Evolutionary conservation across 1,284 basidiomycete genomes (phyloP).

Genomic region (Agroathelia rolfsii): DNA sequence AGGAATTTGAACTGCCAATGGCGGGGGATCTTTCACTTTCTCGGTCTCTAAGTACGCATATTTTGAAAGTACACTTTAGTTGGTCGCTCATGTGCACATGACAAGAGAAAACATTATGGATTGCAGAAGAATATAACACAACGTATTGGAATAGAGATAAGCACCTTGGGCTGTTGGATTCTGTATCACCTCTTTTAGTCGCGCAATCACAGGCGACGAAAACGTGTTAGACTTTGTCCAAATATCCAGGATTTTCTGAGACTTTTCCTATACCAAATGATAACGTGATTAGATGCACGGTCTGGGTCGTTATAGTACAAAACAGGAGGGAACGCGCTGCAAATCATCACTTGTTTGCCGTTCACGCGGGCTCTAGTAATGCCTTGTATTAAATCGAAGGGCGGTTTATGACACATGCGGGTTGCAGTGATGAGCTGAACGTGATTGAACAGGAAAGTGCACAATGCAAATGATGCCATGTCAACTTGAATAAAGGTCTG

Average conservation of each 20-base stretch:
- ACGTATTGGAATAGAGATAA: conserved; percentile 52
- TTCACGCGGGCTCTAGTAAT: too few species aligned
- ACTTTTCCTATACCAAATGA: conserved; percentile 69
- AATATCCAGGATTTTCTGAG: conserved; percentile 90
- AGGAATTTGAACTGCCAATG: conserved; percentile 92
- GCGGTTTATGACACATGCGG: too few species aligned
- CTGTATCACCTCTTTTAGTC: conserved; percentile 55
- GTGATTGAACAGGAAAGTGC: too few species aligned
- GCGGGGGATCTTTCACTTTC: too few species aligned
- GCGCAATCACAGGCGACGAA: conserved; percentile 57
- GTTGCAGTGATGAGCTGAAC: too few species aligned
- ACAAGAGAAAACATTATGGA: conserved; percentile 39
- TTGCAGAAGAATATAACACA: conserved; percentile 58
- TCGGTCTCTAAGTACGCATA: too few species aligned
- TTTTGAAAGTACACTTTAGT: too few species aligned
- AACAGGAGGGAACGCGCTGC: conserved; percentile 4
- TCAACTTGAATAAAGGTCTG: too few species aligned
- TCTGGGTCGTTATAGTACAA: conserved; percentile 7
- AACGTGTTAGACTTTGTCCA: conserved; percentile 87
- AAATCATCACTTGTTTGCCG: neutral
- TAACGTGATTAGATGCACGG: conserved; percentile 10
- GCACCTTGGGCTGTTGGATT: conserved; percentile 66
- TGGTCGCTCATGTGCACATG: too few species aligned
- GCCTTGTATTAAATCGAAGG: too few species aligned
- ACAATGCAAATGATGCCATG: too few species aligned